A percentile compares a stretch with the other conserved stretches of the same genome.
Conservation (phyloP, 306 rosid species). For the Pterocarpus santalinus region DNA sequence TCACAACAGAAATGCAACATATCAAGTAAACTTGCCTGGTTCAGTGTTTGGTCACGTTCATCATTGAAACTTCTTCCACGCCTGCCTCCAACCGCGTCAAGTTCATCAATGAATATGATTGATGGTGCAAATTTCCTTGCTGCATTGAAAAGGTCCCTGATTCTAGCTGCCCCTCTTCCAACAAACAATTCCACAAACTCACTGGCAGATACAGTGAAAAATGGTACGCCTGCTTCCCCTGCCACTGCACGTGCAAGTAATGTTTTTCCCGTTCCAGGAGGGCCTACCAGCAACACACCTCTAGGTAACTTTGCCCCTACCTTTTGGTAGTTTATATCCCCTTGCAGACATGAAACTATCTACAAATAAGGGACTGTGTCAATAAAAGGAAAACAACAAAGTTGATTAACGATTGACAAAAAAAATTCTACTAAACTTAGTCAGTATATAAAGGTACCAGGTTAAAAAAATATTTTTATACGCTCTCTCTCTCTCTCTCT, state of each 20-base stretch:
- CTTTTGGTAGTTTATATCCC: slow-evolving; percentile 83
- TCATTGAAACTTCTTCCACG: slow-evolving; percentile 98
- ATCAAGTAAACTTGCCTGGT: slow-evolving; percentile 69
- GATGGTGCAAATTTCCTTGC: slow-evolving; percentile 92
- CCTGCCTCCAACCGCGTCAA: slow-evolving; percentile 96
- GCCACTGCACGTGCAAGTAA: slow-evolving; percentile 98
- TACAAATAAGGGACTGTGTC: slow-evolving; percentile 54
- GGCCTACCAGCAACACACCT: slow-evolving; percentile 94
- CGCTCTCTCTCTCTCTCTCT: neutral
- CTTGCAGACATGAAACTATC: slow-evolving; percentile 94
- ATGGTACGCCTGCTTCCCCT: slow-evolving; percentile 98
- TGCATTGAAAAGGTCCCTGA: slow-evolving; percentile 82
- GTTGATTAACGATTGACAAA: slow-evolving; percentile 23
- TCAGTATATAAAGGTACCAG: slow-evolving; percentile 7
- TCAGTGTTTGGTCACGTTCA: slow-evolving; percentile 93
- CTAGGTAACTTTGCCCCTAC: slow-evolving; percentile 92
- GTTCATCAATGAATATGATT: slow-evolving; percentile 92
- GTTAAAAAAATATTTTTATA: too few relatives aligned
- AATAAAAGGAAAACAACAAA: slow-evolving; percentile 40
- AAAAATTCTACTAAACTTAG: slow-evolving; percentile 14
- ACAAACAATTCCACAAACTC: slow-evolving; percentile 98
- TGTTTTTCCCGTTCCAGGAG: slow-evolving; percentile 98
- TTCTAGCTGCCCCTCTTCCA: slow-evolving; percentile 98
- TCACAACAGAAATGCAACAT: slow-evolving; percentile 27
- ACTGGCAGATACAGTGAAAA: slow-evolving; percentile 93